Evolutionary conservation across 805 yeast species (phyloP).

Genomic region (Cyberlindnera samutprakarnensis): DNA sequence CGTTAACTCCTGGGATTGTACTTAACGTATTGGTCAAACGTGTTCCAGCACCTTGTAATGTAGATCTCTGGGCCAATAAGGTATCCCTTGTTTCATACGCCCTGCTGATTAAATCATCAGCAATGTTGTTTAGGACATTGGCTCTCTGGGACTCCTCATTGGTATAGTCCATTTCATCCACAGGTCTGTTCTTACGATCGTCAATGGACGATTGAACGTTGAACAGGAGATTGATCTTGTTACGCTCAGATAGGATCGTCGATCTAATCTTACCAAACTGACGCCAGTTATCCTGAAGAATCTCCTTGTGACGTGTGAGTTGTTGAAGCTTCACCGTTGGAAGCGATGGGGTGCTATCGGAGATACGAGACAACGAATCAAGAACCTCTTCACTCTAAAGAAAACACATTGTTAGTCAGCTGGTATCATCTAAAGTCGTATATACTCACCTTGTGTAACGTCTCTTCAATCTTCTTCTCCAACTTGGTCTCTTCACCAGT

Average conservation of each 20-base stretch:
- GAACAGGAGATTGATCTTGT: constrained; percentile 63
- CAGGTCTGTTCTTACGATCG: constrained; percentile 31
- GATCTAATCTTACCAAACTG: constrained; percentile 53
- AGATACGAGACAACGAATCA: constrained; percentile 40
- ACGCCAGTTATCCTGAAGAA: constrained; percentile 58
- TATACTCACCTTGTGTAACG: constrained; percentile 29
- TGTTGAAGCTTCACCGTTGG: constrained; percentile 76
- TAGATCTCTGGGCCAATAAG: constrained; percentile 60
- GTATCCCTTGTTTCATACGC: constrained; percentile 90
- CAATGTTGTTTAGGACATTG: constrained; percentile 62
- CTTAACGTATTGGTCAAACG: constrained; percentile 54
- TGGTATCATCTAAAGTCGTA: not conserved
- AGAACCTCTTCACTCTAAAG: constrained; percentile 42
- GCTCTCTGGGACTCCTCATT: constrained; percentile 70
- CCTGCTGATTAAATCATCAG: constrained; percentile 74
- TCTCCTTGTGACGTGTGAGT: constrained; percentile 73
- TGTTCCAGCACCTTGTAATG: constrained; percentile 56
- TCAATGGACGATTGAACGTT: constrained; percentile 78
- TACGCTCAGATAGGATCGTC: constrained; percentile 64
- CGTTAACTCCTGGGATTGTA: constrained; percentile 77
- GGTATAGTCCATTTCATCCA: constrained; percentile 60
- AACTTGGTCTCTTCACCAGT: constrained; percentile 39
- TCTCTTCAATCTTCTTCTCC: constrained; percentile 41
- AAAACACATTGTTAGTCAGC: not conserved
- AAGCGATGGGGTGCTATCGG: constrained; percentile 48